phyloP scores from a whole-genome alignment of 306 rosid species.

The Corylus avellana region DNA sequence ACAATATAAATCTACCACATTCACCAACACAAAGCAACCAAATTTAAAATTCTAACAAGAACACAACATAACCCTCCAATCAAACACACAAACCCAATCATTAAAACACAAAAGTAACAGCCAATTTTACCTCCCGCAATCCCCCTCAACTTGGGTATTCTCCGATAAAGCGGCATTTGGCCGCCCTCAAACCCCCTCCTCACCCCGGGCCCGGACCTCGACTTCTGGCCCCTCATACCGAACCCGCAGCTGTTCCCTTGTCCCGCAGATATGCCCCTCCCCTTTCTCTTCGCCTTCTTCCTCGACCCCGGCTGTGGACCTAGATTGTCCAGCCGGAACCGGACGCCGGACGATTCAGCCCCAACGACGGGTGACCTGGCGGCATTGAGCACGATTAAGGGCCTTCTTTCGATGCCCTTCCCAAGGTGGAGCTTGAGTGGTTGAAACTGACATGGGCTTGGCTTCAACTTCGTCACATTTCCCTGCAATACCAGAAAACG shows the following conservation, averaged over 20 bases:
- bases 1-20: not conserved
- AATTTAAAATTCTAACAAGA: not conserved
- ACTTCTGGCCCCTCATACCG: constrained; percentile 98
- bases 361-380: not conserved
- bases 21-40: not conserved
- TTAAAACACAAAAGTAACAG: not conserved
- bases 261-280: constrained; percentile 90
- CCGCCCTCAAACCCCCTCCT: constrained; percentile 91
- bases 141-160: constrained; percentile 88
- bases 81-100: not conserved
- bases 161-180: constrained; percentile 93
- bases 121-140: constrained; percentile 80
- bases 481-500: constrained; percentile 49
- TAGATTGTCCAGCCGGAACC: constrained; percentile 78
- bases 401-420: constrained; percentile 24
- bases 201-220: constrained; percentile 92
- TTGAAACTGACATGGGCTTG: constrained; percentile 35
- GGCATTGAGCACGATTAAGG: constrained; percentile 35
- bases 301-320: constrained; percentile 98
- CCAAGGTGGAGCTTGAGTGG: constrained; percentile 32
- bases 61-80: not conserved
- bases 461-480: constrained; percentile 41
- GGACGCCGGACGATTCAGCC: constrained; percentile 31
- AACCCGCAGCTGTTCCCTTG: constrained; percentile 99
- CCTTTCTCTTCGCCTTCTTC: constrained; percentile 84